Evolutionary conservation across 768 basidiomycete species (phyloP).

Genomic region (Multifurca ochricompacta): DNA sequence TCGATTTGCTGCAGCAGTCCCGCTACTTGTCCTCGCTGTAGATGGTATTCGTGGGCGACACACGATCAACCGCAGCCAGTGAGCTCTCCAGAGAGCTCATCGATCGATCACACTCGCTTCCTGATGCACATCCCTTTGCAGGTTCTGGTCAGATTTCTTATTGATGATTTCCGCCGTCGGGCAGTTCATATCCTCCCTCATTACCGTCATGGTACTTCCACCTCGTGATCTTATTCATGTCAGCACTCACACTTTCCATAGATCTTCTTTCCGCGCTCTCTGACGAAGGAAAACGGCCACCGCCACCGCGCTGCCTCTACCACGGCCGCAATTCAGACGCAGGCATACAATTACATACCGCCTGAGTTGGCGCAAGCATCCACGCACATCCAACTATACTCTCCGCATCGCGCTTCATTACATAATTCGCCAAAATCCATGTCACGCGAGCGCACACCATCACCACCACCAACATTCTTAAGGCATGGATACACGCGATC

Average conservation of each 20-base stretch:
- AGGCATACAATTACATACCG: background rate
- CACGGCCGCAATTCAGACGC: slow-evolving; percentile 16
- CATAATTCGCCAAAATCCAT: background rate
- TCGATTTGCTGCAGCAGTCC: slow-evolving; percentile 65
- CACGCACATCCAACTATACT: background rate
- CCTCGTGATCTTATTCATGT: background rate
- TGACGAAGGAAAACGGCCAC: slow-evolving; percentile 58
- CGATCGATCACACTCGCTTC: background rate
- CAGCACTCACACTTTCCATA: slow-evolving; percentile 22
- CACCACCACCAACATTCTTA: background rate
- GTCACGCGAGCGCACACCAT: background rate
- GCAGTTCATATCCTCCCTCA: slow-evolving; percentile 70
- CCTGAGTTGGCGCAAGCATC: background rate
- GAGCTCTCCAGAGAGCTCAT: slow-evolving; percentile 27
- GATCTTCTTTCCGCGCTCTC: slow-evolving; percentile 76
- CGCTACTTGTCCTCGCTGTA: slow-evolving; percentile 56
- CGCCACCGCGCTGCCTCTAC: slow-evolving; percentile 32
- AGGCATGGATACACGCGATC: background rate
- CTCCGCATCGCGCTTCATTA: background rate
- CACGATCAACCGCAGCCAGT: slow-evolving; percentile 47
- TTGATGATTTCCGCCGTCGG: slow-evolving; percentile 67
- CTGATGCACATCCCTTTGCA: background rate
- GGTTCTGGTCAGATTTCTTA: slow-evolving; percentile 46
- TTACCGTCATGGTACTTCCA: slow-evolving; percentile 64
- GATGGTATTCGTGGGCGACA: slow-evolving; percentile 52